Evolutionary conservation across 1,284 basidiomycete genomes (phyloP).

Genomic region (Abortiporus biennis): DNA sequence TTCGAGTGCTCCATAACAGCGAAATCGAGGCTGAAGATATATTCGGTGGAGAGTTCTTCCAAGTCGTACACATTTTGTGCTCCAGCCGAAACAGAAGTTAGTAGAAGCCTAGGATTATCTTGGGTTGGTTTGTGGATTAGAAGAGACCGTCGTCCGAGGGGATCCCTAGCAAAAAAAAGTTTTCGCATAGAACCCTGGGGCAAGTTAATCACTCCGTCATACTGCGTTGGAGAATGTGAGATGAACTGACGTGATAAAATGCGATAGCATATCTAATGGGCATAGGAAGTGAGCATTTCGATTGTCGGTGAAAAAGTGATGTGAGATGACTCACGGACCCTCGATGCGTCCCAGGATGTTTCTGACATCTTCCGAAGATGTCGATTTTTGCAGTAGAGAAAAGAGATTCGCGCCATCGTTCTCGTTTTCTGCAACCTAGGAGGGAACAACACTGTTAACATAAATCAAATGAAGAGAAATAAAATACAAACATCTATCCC

Average conservation of each 20-base stretch:
- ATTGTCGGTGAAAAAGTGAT: conserved; percentile 5
- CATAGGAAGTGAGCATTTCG: conserved; percentile 5
- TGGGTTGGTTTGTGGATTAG: conserved; percentile 57
- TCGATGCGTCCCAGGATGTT: conserved; percentile 62
- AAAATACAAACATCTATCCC: conserved; percentile 52
- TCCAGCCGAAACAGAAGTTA: conserved; percentile 65
- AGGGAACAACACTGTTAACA: conserved; percentile 1
- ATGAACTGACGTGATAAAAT: conserved; percentile 58
- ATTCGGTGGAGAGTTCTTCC: conserved; percentile 59
- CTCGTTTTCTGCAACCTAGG: conserved; percentile 45
- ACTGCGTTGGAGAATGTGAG: conserved; percentile 6
- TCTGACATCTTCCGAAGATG: conserved; percentile 38
- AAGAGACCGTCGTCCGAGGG: conserved; percentile 87
- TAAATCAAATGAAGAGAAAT: background rate
- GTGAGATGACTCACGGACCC: conserved; percentile 73
- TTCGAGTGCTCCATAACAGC: conserved; percentile 4
- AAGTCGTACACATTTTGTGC: conserved; percentile 35
- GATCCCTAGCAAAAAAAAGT: conserved; percentile 83
- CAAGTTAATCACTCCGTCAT: conserved; percentile 2
- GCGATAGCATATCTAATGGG: conserved; percentile 73
- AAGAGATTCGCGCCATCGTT: conserved; percentile 80
- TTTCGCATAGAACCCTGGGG: conserved; percentile 37
- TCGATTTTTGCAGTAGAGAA: conserved; percentile 33
- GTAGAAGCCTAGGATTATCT: conserved; percentile 45
- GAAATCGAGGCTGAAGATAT: conserved; percentile 51